Evolutionary conservation across 352 stramenopile genomes (phyloP).

Genomic region (Phytopythium helicoides): DNA sequence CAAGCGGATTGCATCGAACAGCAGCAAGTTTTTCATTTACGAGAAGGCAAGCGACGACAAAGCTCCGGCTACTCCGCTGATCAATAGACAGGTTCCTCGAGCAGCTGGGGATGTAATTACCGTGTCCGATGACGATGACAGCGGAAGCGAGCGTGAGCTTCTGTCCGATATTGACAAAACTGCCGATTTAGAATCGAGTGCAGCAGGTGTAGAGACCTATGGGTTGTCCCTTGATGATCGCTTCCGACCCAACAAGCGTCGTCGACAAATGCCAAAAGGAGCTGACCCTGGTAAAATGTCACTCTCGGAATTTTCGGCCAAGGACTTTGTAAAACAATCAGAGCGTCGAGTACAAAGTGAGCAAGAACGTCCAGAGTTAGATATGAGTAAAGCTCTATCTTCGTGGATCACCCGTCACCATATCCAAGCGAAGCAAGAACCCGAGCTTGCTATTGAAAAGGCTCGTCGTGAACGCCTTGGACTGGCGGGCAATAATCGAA

Average conservation of each 20-base stretch:
- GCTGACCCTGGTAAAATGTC: conserved; percentile 16
- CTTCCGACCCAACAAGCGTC: conserved; percentile 12
- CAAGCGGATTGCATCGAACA: conserved; percentile 79
- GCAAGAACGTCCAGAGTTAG: conserved; percentile 19
- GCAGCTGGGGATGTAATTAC: conserved; percentile 3
- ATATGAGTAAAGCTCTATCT: conserved; percentile 24
- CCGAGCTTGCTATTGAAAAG: conserved; percentile 44
- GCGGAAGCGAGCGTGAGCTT: conserved; percentile 3
- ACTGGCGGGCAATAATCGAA: conserved; percentile 2
- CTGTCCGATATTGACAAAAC: conserved; percentile 6
- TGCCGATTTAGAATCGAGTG: not conserved
- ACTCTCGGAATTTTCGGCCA: conserved; percentile 30
- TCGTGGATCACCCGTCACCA: conserved; percentile 39
- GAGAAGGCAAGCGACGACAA: conserved; percentile 30
- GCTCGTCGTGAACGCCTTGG: conserved; percentile 24
- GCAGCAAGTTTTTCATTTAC: conserved; percentile 74
- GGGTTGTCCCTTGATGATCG: conserved; percentile 3
- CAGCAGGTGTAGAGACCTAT: conserved; percentile 8
- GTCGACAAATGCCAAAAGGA: conserved; percentile 12
- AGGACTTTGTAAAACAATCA: conserved; percentile 25
- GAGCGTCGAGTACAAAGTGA: conserved; percentile 10
- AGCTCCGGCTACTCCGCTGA: not conserved
- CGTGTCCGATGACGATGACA: conserved; percentile 13
- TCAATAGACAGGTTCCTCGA: not conserved
- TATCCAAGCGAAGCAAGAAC: conserved; percentile 37